Evolutionary conservation across 2,329 filamentous ascomycete species (phyloP).

Genomic region (Diaporthe caulivora): DNA sequence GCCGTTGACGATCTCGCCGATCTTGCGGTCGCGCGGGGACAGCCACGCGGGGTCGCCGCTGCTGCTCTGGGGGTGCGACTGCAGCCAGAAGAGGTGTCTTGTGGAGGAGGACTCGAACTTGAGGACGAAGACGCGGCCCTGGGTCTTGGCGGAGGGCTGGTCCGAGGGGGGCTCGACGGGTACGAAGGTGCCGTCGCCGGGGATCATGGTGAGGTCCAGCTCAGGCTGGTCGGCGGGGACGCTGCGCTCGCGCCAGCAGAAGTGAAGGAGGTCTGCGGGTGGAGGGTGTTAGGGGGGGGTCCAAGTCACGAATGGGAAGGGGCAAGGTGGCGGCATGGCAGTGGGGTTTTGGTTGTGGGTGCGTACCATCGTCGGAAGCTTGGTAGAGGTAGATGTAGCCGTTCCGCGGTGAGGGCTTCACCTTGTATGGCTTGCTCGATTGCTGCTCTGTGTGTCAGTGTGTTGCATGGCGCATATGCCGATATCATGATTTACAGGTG

Average conservation of each 20-base stretch:
- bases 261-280: constrained; percentile 83
- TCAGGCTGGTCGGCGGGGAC: constrained; percentile 79
- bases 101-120: constrained; percentile 95
- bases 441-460: constrained; percentile 51
- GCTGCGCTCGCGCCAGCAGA: constrained; percentile 93
- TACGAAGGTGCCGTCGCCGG: constrained; percentile 86
- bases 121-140: constrained; percentile 91
- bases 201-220: constrained; percentile 93
- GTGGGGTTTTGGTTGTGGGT: background rate
- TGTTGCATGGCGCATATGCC: constrained; percentile 34
- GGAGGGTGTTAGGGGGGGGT: constrained; percentile 4
- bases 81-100: constrained; percentile 95
- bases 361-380: constrained; percentile 79
- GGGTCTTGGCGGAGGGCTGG: constrained; percentile 73
- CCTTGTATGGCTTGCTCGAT: constrained; percentile 73
- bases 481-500: constrained; percentile 31
- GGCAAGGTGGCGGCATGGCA: background rate
- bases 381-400: constrained; percentile 92
- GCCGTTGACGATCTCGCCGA: constrained; percentile 87
- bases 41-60: constrained; percentile 80
- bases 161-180: constrained; percentile 77
- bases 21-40: constrained; percentile 86
- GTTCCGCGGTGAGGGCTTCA: constrained; percentile 78
- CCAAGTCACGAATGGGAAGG: background rate
- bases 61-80: constrained; percentile 84